These are phyloP conservation scores for Lodderomyces pseudojiufengensis DNA, from an alignment of 1,139 yeast species.

Conservation along the genomic window DNA sequence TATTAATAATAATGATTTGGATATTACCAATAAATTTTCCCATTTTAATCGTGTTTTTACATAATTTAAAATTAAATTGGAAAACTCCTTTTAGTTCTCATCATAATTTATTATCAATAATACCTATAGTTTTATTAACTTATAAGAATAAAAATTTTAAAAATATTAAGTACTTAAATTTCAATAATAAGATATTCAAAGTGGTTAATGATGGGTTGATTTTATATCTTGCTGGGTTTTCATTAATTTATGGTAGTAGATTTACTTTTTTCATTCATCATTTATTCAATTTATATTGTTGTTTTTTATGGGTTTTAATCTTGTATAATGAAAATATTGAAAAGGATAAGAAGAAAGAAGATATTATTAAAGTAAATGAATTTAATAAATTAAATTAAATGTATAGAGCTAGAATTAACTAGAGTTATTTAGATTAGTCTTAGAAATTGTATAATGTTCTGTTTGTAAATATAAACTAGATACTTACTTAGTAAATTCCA, in stretches of 20 bases:
- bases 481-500: no score
- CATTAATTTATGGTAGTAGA: constrained; percentile 61
- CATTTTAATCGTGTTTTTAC: constrained; percentile 64
- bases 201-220: constrained; percentile 23
- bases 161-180: not conserved
- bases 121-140: constrained; percentile 56
- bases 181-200: constrained; percentile 16
- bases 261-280: constrained; percentile 72
- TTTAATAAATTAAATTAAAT: no score
- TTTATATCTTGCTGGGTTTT: constrained; percentile 49
- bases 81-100: constrained; percentile 73
- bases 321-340: no score
- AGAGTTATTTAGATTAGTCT: no score
- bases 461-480: no score
- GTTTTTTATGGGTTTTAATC: constrained; percentile 28
- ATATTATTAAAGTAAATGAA: no score
- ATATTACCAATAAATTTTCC: constrained; percentile 68
- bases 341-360: no score
- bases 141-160: constrained; percentile 38
- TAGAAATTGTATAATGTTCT: no score
- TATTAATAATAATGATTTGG: constrained; percentile 62
- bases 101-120: constrained; percentile 64
- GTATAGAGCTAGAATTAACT: no score
- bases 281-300: constrained; percentile 53
- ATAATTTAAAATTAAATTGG: constrained; percentile 67